Conservation (phyloP, 208 protist species). For the Sergeia podlipaevii region DNA sequence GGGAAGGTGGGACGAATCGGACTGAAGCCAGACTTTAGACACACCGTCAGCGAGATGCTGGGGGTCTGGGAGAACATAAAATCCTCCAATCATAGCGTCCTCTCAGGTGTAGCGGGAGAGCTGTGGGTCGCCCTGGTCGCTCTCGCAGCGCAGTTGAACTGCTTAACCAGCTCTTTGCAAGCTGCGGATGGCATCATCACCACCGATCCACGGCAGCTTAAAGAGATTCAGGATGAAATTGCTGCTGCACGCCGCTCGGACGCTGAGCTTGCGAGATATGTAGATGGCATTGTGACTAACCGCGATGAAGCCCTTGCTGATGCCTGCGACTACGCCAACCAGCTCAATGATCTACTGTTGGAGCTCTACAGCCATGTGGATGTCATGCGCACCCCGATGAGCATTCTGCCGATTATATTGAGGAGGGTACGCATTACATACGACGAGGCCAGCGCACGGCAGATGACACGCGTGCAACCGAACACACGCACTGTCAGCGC, state of each 20-base stretch:
- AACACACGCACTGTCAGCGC: constrained; percentile 41
- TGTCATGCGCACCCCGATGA: constrained; percentile 40
- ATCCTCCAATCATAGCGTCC: not conserved
- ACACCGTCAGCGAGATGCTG: constrained; percentile 45
- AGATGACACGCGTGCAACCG: constrained; percentile 32
- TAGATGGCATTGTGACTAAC: constrained; percentile 19
- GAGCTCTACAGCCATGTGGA: constrained; percentile 19
- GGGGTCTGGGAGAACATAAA: constrained; percentile 40
- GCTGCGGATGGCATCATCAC: not conserved
- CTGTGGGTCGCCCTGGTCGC: constrained; percentile 61
- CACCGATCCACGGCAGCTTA: not conserved
- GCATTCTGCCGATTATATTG: constrained; percentile 55
- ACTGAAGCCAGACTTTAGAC: constrained; percentile 25
- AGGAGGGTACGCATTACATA: constrained; percentile 56
- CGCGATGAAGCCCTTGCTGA: constrained; percentile 30
- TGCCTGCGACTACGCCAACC: constrained; percentile 46
- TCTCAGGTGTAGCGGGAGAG: constrained; percentile 40
- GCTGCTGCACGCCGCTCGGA: not conserved
- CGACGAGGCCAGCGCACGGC: constrained; percentile 39
- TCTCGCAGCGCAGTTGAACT: constrained; percentile 63
- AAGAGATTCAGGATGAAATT: no score
- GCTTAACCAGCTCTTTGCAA: constrained; percentile 24
- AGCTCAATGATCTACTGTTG: constrained; percentile 34
- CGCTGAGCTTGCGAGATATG: constrained; percentile 17
- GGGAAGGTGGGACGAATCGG: constrained; percentile 31